Conservation (phyloP, 768 basidiomycete species). For the Hemileccinum impolitum region DNA sequence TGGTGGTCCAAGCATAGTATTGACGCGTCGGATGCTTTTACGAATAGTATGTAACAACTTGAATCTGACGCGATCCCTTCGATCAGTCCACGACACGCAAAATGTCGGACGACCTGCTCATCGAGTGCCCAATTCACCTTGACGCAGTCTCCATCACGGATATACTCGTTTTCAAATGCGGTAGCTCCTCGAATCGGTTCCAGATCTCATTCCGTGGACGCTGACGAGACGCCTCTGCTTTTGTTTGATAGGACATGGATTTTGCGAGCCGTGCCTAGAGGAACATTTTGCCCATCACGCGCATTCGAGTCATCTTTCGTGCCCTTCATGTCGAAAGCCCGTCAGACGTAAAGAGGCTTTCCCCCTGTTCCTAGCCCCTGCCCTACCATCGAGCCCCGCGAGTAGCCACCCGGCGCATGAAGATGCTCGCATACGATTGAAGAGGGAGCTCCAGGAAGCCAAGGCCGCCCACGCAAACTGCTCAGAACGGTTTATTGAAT, state of each 20-base stretch:
- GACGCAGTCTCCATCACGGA: constrained; percentile 27
- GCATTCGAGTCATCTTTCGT: constrained; percentile 9
- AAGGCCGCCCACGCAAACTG: constrained; percentile 15
- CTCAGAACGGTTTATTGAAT: constrained; percentile 3
- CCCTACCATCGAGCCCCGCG: constrained; percentile 7
- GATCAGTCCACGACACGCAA: neutral
- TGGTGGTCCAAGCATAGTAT: no score
- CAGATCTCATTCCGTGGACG: neutral
- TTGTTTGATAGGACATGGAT: constrained; percentile 29
- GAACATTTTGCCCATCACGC: constrained; percentile 16
- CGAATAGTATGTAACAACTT: no score
- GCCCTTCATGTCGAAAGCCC: constrained; percentile 31
- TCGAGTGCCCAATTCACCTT: constrained; percentile 33
- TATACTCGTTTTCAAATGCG: constrained; percentile 30
- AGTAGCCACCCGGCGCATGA: constrained; percentile 3
- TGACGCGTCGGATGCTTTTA: no score
- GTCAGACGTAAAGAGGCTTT: constrained; percentile 26
- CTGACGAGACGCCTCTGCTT: constrained; percentile 14
- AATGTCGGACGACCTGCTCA: constrained; percentile 20
- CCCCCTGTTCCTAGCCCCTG: constrained; percentile 24
- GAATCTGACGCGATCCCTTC: neutral
- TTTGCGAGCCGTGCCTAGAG: constrained; percentile 28
- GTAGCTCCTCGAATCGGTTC: constrained; percentile 16
- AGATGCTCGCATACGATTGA: constrained; percentile 5
- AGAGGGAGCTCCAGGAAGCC: constrained; percentile 11